Evolutionary conservation across 768 basidiomycete genomes (phyloP), one percentile per base, ranked within the genome.

Genomic region (Termitomyces sp.): DNA sequence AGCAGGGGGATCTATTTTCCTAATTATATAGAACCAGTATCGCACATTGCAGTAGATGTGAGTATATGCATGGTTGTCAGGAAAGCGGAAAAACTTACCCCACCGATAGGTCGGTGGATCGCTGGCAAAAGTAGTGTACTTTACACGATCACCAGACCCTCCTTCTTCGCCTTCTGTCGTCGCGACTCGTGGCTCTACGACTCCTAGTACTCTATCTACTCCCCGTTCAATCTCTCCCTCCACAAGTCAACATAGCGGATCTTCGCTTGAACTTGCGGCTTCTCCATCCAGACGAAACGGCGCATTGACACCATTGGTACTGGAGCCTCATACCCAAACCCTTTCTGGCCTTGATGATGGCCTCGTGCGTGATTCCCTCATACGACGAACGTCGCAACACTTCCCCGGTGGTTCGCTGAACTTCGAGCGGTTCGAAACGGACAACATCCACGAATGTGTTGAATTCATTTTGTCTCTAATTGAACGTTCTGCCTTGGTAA

Each of bases 1-100:
- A 95, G 92, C 66, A 81, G 95, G 68, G 96, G 95, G 10, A 98
- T 99, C 65, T 98, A 98, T 74, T 82, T 99, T 32, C 97, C 97
- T 53, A 95, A 97, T 68, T 87, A 98, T 75, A 96, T 96, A 59
- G 97, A 99, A 73, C 92, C 93, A 23, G 89, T 99, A 16, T 97
- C 95, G 19, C 95, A 98, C 69, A 95, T 98, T 54, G 97, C 97
- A 4, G 87, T 99, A 55, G 96, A 99, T 69, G 95, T 96, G 69
- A 77, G 94, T 83, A 35, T 37, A 45, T 25, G 44, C 47, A 14
- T 35, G 52, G 41, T 53, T 49, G 49, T 59, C 35, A 31, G 54
- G 54, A 57, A 41, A 34, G 51, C 32, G 45, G 60, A 45, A 44
- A 58, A 52, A 51, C 45, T 66, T 53, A 59, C 65, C 37, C 46